A percentile compares a stretch with the other conserved stretches of the same genome.
Evolutionary conservation across 2,329 filamentous ascomycete genomes (phyloP).

Genomic region (Pseudogymnoascus sp.): DNA sequence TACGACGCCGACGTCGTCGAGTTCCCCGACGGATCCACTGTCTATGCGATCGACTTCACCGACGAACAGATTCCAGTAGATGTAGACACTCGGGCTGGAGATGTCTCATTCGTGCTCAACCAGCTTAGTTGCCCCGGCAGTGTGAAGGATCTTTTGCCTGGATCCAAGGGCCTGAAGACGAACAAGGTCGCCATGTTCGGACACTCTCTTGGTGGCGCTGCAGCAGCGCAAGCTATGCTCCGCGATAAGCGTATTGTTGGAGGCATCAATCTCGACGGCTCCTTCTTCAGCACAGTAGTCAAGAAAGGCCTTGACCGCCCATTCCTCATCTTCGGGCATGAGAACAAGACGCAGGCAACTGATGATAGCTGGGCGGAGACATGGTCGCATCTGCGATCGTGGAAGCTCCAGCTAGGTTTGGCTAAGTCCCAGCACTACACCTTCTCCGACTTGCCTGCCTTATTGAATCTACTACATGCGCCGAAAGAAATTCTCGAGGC

Average conservation of each 20-base stretch:
- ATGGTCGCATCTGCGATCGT: slow-evolving; percentile 23
- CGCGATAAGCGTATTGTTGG: slow-evolving; percentile 28
- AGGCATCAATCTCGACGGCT: slow-evolving; percentile 34
- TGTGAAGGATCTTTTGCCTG: slow-evolving; percentile 11
- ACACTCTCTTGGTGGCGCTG: slow-evolving; percentile 30
- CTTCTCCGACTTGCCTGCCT: slow-evolving; percentile 27
- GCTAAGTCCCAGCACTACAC: slow-evolving; percentile 26
- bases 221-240: slow-evolving; percentile 28
- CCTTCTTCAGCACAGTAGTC: slow-evolving; percentile 25
- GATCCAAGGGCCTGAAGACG: slow-evolving; percentile 22
- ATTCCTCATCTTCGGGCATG: slow-evolving; percentile 28
- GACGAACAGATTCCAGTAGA: slow-evolving; percentile 15
- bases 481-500: slow-evolving; percentile 17
- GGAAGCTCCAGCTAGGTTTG: slow-evolving; percentile 28
- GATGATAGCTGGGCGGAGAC: slow-evolving; percentile 24
- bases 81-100: slow-evolving; percentile 18
- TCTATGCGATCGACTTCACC: slow-evolving; percentile 17
- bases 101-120: slow-evolving; percentile 24
- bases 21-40: slow-evolving; percentile 25
- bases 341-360: slow-evolving; percentile 21
- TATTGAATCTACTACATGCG: slow-evolving; percentile 23
- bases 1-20: slow-evolving; percentile 30
- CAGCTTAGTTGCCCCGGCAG: slow-evolving; percentile 14
- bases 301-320: slow-evolving; percentile 24
- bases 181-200: slow-evolving; percentile 28